Conservation (phyloP, 2,329 filamentous ascomycete species). For the Cadophora luteo-olivacea region DNA sequence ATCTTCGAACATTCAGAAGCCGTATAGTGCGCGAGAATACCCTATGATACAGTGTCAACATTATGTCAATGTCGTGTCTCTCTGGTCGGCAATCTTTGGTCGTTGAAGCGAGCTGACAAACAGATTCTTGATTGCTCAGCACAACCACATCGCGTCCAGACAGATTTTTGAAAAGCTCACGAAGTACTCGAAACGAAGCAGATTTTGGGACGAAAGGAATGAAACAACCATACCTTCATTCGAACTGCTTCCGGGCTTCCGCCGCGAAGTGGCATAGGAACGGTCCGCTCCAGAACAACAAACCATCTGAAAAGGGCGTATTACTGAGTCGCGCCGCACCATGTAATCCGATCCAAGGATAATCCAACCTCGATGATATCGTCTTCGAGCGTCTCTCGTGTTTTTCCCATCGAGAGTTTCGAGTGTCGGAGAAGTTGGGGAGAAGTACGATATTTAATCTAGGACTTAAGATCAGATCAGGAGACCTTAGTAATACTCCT, state of each 20-base stretch:
- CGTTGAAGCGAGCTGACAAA: not conserved
- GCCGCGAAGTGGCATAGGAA: not conserved
- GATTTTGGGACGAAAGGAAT: not conserved
- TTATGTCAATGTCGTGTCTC: not conserved
- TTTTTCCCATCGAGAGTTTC: not conserved
- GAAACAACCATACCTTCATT: not conserved
- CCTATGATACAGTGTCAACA: not conserved
- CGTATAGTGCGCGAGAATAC: not conserved
- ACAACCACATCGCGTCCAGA: not conserved
- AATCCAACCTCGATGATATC: not conserved
- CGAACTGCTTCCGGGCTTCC: not conserved
- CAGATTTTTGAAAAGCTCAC: not conserved
- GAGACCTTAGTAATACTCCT: not conserved
- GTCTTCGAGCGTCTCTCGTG: not conserved
- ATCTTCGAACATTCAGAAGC: not conserved
- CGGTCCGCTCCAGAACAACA: not conserved
- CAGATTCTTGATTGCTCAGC: not conserved
- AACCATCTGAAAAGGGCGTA: not conserved
- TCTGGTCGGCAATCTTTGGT: not conserved
- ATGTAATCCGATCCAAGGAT: not conserved
- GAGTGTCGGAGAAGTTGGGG: not conserved
- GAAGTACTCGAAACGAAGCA: not conserved
- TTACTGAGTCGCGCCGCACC: not conserved
- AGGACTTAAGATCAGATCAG: not conserved
- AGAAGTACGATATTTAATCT: slow-evolving; percentile 3